These are phyloP conservation scores for Phytophthora nicotianae DNA, from an alignment of 352 stramenopile species.

Conservation along the genomic window DNA sequence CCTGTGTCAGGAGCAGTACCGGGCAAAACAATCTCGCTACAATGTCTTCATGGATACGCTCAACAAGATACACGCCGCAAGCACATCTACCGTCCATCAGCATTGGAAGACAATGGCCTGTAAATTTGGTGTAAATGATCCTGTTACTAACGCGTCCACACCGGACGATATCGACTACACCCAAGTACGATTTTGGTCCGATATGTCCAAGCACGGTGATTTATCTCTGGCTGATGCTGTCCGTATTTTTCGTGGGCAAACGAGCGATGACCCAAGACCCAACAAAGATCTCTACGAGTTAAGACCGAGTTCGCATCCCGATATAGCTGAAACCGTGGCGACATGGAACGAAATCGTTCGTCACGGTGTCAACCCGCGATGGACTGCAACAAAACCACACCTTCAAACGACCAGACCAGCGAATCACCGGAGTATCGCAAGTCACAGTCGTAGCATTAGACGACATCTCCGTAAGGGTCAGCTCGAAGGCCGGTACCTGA, in stretches of 20 bases:
- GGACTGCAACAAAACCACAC: background rate
- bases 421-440: conserved; percentile 1
- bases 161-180: conserved; percentile 6
- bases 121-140: background rate
- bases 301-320: background rate
- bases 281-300: conserved; percentile 17
- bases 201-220: background rate
- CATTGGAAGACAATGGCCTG: background rate
- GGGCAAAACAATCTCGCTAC: background rate
- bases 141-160: background rate
- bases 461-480: conserved; percentile 10
- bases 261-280: background rate
- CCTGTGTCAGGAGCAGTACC: background rate
- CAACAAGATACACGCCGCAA: background rate
- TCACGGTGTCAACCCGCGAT: background rate
- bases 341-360: conserved; percentile 14
- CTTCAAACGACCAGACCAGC: background rate
- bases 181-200: conserved; percentile 7
- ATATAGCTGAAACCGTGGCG: background rate
- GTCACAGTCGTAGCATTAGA: background rate
- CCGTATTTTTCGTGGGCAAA: background rate
- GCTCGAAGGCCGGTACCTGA: conserved; percentile 15
- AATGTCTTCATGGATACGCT: conserved; percentile 16
- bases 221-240: conserved; percentile 1
- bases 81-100: background rate